Conservation (phyloP, 1,139 yeast genomes). For the Scheffersomyces segobiensis region DNA sequence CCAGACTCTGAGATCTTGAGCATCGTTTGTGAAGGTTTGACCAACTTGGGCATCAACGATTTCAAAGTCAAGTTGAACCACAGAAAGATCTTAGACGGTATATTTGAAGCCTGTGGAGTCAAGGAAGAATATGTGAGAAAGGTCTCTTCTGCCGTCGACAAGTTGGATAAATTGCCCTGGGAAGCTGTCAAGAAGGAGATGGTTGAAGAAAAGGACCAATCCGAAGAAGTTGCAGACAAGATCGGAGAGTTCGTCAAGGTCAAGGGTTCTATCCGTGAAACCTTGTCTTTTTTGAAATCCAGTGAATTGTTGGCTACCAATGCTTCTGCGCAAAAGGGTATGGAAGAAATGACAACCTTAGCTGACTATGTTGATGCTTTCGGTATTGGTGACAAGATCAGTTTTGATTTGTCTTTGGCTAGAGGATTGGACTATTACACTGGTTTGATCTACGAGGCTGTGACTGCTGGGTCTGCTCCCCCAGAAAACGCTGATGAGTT, state of each 20-base stretch:
- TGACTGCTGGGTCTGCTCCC: slow-evolving; percentile 92
- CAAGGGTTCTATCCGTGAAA: slow-evolving; percentile 73
- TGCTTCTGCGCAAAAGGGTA: slow-evolving; percentile 75
- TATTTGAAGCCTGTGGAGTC: slow-evolving; percentile 93
- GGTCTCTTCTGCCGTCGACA: slow-evolving; percentile 93
- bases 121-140: slow-evolving; percentile 90
- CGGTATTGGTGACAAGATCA: slow-evolving; percentile 59
- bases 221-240: slow-evolving; percentile 87
- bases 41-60: slow-evolving; percentile 78
- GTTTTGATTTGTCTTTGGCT: slow-evolving; percentile 91
- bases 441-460: slow-evolving; percentile 94
- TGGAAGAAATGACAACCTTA: slow-evolving; percentile 74
- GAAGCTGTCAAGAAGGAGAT: slow-evolving; percentile 89
- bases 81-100: slow-evolving; percentile 93
- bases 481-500: slow-evolving; percentile 74
- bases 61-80: slow-evolving; percentile 92
- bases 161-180: slow-evolving; percentile 95
- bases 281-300: slow-evolving; percentile 53
- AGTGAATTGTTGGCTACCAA: slow-evolving; percentile 63
- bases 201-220: slow-evolving; percentile 84
- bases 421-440: slow-evolving; percentile 98
- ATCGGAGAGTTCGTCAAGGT: slow-evolving; percentile 90
- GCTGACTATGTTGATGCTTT: slow-evolving; percentile 82
- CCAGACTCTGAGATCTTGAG: slow-evolving; percentile 91
- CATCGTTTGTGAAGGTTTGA: slow-evolving; percentile 79